These are phyloP conservation scores for Alternaria rosae DNA, from an alignment of 2,329 filamentous ascomycete genomes.

Conservation along the genomic window DNA sequence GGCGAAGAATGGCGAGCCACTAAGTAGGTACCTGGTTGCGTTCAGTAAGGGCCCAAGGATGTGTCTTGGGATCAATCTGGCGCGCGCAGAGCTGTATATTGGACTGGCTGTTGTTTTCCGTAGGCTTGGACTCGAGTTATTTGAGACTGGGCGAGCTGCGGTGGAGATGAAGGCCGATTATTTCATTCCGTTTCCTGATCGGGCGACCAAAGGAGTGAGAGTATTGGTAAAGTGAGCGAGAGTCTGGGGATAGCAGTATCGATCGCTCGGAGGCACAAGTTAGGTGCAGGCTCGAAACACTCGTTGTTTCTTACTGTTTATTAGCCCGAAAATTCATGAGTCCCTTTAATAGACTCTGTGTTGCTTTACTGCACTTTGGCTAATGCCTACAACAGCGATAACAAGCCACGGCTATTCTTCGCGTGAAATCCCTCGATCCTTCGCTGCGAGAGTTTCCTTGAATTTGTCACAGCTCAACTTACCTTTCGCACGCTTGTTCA, in stretches of 20 bases:
- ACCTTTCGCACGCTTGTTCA: not conserved
- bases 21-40: conserved; percentile 26
- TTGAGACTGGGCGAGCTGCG: not conserved
- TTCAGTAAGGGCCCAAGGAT: conserved; percentile 29
- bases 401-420: not conserved
- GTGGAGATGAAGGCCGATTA: too few relatives aligned
- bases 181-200: too few relatives aligned
- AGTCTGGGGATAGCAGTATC: too few relatives aligned
- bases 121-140: conserved; percentile 1
- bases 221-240: too few relatives aligned
- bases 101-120: not conserved
- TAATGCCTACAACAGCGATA: not conserved
- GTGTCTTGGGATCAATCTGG: conserved; percentile 29
- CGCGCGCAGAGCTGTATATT: conserved; percentile 6
- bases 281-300: too few relatives aligned
- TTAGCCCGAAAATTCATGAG: not conserved
- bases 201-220: too few relatives aligned
- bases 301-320: not conserved
- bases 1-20: not conserved
- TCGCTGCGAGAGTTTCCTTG: not conserved
- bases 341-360: not conserved
- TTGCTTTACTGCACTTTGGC: not conserved
- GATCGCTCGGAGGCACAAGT: too few relatives aligned
- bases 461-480: not conserved
- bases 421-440: not conserved